Percentiles rank a stretch among this genome's conserved stretches.
Evolutionary conservation across 2,329 filamentous ascomycete species (phyloP).

Genomic region (Aspergillus japonicus): DNA sequence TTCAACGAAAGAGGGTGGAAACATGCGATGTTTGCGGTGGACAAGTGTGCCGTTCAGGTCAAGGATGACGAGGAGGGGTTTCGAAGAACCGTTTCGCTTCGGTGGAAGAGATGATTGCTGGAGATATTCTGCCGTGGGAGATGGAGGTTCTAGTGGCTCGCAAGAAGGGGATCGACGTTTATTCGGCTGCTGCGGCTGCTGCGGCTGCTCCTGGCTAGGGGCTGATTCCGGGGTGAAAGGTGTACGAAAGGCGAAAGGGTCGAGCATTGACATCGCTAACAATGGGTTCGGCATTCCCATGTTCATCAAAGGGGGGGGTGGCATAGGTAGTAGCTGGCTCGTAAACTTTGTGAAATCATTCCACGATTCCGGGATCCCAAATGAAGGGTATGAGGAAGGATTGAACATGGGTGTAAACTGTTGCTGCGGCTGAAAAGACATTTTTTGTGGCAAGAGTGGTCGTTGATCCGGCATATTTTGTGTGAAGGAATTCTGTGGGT

Average conservation of each 20-base stretch:
- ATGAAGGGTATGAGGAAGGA: constrained; percentile 7
- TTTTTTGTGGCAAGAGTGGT: neutral
- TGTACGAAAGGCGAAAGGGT: constrained; percentile 8
- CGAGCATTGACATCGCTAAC: constrained; percentile 10
- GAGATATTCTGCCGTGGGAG: constrained; percentile 63
- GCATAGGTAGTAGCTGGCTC: constrained; percentile 12
- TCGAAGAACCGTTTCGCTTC: constrained; percentile 46
- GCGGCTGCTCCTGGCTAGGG: neutral
- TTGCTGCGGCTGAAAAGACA: neutral
- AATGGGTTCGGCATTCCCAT: constrained; percentile 10
- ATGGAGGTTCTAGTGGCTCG: constrained; percentile 42
- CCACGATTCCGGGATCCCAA: constrained; percentile 9
- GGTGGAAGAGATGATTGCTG: constrained; percentile 50
- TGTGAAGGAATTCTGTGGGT: constrained; percentile 1
- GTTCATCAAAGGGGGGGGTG: constrained; percentile 15
- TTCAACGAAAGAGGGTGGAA: constrained; percentile 57
- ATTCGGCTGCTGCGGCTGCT: neutral
- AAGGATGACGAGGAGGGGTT: constrained; percentile 74
- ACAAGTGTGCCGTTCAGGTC: constrained; percentile 94
- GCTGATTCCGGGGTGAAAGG: neutral
- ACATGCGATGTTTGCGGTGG: constrained; percentile 59
- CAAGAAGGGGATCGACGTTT: neutral
- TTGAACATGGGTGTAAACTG: constrained; percentile 9
- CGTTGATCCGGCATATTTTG: constrained; percentile 1
- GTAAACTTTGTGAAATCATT: constrained; percentile 11